A percentile compares a stretch with the other conserved stretches of the same genome.
phyloP scores from a whole-genome alignment of 371 early-diverging fungal genomes.

The Phascolomyces articulosus region DNA sequence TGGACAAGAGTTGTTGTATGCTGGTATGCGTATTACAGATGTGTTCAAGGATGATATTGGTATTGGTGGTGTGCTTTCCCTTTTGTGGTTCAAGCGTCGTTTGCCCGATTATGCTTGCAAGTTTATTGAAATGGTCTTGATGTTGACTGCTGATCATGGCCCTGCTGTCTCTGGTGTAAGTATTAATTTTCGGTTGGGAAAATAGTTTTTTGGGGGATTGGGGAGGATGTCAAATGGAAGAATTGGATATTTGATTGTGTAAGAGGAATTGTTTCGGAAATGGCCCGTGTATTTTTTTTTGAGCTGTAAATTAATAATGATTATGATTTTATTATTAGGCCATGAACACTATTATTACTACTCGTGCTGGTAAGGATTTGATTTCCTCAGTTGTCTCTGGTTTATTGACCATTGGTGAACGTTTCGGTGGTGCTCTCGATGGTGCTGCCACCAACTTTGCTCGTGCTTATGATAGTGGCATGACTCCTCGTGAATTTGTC shows the following conservation, averaged over 20 bases:
- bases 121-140: slow-evolving; percentile 98
- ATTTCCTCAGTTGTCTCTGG: slow-evolving; percentile 94
- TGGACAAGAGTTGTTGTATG: slow-evolving; percentile 97
- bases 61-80: slow-evolving; percentile 95
- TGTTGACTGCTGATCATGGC: slow-evolving; percentile 99
- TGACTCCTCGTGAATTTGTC: slow-evolving; percentile 92
- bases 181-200: slow-evolving; percentile 7
- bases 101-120: slow-evolving; percentile 93
- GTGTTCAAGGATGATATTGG: slow-evolving; percentile 98
- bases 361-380: slow-evolving; percentile 97
- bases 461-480: slow-evolving; percentile 85
- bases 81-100: slow-evolving; percentile 98
- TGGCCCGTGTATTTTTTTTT: too few relatives aligned
- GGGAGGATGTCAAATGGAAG: too few relatives aligned
- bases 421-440: slow-evolving; percentile 97
- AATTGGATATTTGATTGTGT: too few relatives aligned
- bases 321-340: slow-evolving; percentile 54
- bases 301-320: too few relatives aligned
- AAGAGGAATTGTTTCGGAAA: too few relatives aligned
- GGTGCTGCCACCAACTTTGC: slow-evolving; percentile 94
- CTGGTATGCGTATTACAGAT: slow-evolving; percentile 97
- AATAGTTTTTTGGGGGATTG: not conserved
- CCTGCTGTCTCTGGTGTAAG: slow-evolving; percentile 71
- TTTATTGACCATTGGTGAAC: slow-evolving; percentile 94
- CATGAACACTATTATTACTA: slow-evolving; percentile 98